These are phyloP conservation scores for Helenozyma rhizophorensis DNA, from an alignment of 805 yeast species.

Conservation along the genomic window DNA sequence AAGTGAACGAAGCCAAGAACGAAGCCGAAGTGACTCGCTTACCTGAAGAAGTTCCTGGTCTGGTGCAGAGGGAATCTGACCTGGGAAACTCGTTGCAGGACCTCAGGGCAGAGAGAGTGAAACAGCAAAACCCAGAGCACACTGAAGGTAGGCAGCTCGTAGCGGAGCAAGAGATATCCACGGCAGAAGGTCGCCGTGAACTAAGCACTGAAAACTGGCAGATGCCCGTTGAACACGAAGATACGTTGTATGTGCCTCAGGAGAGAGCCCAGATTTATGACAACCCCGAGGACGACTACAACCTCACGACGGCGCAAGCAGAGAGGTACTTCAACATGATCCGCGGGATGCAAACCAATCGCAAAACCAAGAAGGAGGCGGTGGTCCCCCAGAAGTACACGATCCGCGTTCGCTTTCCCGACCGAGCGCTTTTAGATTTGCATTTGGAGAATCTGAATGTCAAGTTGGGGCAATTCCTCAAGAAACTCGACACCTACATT, in stretches of 20 bases:
- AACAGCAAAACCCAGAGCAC: too few relatives aligned
- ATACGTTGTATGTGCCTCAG: constrained; percentile 12
- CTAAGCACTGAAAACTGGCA: constrained; percentile 1
- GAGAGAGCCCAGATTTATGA: constrained; percentile 20
- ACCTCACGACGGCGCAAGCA: constrained; percentile 35
- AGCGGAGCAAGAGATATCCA: neutral
- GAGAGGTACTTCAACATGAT: constrained; percentile 33
- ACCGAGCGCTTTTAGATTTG: constrained; percentile 32
- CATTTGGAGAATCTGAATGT: constrained; percentile 22
- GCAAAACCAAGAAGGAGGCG: constrained; percentile 10
- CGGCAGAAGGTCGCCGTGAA: neutral
- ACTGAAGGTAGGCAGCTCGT: too few relatives aligned
- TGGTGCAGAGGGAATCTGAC: too few relatives aligned
- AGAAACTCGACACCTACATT: constrained; percentile 31
- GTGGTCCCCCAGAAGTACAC: constrained; percentile 22
- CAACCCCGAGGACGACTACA: constrained; percentile 41
- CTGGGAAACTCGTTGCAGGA: too few relatives aligned
- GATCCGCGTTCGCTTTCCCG: constrained; percentile 38
- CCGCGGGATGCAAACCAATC: constrained; percentile 20
- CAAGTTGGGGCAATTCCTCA: constrained; percentile 34
- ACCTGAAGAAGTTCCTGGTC: too few relatives aligned
- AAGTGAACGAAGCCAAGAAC: too few relatives aligned
- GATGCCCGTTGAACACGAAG: constrained; percentile 7
- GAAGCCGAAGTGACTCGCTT: too few relatives aligned
- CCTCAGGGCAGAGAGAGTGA: too few relatives aligned